A percentile compares a stretch with the other conserved stretches of the same genome.
Evolutionary conservation across 2,329 filamentous ascomycete genomes (phyloP).

Genomic region (Furcasterigmium sp.): DNA sequence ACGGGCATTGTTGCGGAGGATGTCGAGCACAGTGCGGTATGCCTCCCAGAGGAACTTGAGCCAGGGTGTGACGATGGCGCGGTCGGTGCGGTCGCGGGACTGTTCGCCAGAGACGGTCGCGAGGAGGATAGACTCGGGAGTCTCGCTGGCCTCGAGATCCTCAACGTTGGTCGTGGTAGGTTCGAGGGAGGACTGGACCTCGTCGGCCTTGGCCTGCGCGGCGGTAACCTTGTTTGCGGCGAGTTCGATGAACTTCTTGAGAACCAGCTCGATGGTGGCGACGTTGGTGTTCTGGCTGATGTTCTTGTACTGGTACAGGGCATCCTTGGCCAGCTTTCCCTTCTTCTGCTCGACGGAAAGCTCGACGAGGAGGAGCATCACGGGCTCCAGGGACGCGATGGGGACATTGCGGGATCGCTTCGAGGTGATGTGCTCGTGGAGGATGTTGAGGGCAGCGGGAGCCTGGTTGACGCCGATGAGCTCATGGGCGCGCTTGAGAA

Average conservation of each 20-base stretch:
- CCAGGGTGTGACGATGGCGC: slow-evolving; percentile 97
- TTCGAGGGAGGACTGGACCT: slow-evolving; percentile 84
- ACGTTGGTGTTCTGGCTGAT: slow-evolving; percentile 99
- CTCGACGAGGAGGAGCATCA: slow-evolving; percentile 97
- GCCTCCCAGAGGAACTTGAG: slow-evolving; percentile 99
- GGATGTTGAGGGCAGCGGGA: slow-evolving; percentile 83
- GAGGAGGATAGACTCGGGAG: slow-evolving; percentile 94
- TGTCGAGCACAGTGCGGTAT: slow-evolving; percentile 96
- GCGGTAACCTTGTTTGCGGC: slow-evolving; percentile 94
- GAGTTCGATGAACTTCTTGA: slow-evolving; percentile 97
- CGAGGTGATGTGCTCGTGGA: slow-evolving; percentile 98
- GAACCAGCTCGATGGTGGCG: slow-evolving; percentile 92
- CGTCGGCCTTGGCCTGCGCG: slow-evolving; percentile 92
- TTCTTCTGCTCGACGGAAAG: slow-evolving; percentile 96
- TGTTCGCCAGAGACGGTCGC: slow-evolving; percentile 98
- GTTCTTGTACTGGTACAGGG: slow-evolving; percentile 99
- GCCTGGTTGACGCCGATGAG: slow-evolving; percentile 96
- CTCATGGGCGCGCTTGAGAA: slow-evolving; percentile 96
- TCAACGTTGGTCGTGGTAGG: slow-evolving; percentile 74
- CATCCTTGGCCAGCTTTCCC: slow-evolving; percentile 97
- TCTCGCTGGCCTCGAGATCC: slow-evolving; percentile 94
- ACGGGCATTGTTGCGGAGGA: slow-evolving; percentile 97
- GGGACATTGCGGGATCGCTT: slow-evolving; percentile 97
- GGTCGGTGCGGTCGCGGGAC: slow-evolving; percentile 93
- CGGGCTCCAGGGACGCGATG: slow-evolving; percentile 92